A percentile compares a stretch with the other conserved stretches of the same genome.
Conservation (phyloP, 2,329 filamentous ascomycete genomes). For the Ceratocystis papillata region DNA sequence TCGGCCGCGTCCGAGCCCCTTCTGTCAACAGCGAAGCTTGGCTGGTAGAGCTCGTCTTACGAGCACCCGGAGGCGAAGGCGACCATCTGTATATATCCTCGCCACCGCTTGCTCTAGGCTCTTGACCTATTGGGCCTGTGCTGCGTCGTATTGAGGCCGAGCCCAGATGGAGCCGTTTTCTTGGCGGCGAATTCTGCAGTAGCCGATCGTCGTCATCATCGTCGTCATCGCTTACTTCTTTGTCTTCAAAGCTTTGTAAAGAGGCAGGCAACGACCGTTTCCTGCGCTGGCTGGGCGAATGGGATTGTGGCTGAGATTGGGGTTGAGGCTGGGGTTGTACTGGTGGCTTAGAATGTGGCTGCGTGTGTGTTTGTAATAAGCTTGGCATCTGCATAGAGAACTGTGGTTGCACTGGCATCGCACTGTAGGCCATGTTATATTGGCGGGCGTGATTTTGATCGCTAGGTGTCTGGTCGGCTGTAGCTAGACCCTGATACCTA, state of each 20-base stretch:
- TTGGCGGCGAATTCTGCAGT: not conserved
- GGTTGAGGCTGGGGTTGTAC: conserved; percentile 10
- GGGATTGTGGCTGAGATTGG: not conserved
- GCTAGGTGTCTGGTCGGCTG: not conserved
- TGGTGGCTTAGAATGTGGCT: conserved; percentile 3
- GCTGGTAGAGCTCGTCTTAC: not conserved
- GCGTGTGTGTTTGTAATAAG: conserved; percentile 22
- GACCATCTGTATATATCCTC: conserved; percentile 16
- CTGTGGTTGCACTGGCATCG: not conserved
- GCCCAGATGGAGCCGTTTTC: not conserved
- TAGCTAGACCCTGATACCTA: not conserved
- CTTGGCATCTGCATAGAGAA: conserved; percentile 12
- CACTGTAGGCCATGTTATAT: not conserved
- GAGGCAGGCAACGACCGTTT: conserved; percentile 6
- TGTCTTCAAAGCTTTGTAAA: not conserved
- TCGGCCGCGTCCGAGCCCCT: not conserved
- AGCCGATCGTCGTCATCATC: conserved; percentile 14
- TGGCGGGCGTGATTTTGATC: not conserved
- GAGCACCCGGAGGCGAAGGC: conserved; percentile 1
- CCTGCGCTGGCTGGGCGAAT: not conserved
- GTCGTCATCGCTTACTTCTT: conserved; percentile 13
- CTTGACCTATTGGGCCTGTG: not conserved
- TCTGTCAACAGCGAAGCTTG: not conserved
- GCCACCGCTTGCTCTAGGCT: not conserved
- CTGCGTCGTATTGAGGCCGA: not conserved